Evolutionary conservation across 257 asterid genomes (phyloP).

Genomic region (Thymus quinquecostatus): DNA sequence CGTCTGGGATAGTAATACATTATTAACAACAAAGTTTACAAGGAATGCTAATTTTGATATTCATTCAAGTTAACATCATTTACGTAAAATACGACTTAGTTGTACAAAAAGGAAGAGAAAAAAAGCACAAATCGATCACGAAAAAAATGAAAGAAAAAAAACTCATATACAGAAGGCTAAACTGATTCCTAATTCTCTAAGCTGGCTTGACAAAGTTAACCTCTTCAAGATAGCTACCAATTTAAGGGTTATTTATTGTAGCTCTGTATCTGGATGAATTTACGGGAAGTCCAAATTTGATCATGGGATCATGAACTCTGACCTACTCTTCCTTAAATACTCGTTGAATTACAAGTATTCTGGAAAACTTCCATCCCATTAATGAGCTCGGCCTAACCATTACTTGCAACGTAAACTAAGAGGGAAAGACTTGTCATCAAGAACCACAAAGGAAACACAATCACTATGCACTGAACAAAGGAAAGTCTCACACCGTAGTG

Average conservation of each 20-base stretch:
- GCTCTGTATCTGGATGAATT: background rate
- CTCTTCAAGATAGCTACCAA: background rate
- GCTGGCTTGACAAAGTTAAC: background rate
- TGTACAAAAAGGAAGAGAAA: background rate
- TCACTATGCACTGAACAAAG: background rate
- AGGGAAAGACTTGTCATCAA: conserved; percentile 8
- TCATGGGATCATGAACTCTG: background rate
- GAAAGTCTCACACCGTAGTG: conserved; percentile 15
- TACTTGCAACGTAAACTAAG: background rate
- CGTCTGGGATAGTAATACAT: conserved; percentile 62
- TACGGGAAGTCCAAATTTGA: background rate
- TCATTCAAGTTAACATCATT: background rate
- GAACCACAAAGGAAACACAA: conserved; percentile 6
- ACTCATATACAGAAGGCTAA: background rate
- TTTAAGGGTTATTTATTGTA: conserved; percentile 1
- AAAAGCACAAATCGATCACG: background rate
- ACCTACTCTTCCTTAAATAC: background rate
- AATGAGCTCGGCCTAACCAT: conserved; percentile 1
- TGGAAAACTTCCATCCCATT: background rate
- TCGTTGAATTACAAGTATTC: conserved; percentile 16
- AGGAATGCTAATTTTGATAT: conserved; percentile 1
- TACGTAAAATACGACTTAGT: background rate
- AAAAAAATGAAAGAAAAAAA: background rate
- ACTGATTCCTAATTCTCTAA: background rate
- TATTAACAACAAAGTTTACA: conserved; percentile 31